phyloP scores from a whole-genome alignment of 495 filamentous ascomycete species.

The Penicillium nucicola region DNA sequence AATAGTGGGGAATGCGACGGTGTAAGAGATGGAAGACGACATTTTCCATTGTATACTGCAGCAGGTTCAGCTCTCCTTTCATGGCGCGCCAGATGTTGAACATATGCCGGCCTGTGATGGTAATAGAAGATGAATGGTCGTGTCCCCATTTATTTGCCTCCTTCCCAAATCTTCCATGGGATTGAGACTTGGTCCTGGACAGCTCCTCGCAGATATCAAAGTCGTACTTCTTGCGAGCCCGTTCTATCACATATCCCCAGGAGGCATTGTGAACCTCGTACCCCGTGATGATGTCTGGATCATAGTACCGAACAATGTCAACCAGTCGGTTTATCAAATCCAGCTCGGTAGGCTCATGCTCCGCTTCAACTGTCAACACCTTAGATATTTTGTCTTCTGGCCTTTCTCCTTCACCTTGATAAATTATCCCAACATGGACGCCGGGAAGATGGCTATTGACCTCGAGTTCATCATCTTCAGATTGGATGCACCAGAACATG shows the following conservation, averaged over 20 bases:
- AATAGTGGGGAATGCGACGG: conserved; percentile 87
- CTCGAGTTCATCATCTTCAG: conserved; percentile 59
- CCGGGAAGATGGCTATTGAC: conserved; percentile 51
- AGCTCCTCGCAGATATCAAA: conserved; percentile 88
- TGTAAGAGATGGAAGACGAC: conserved; percentile 91
- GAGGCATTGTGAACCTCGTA: conserved; percentile 92
- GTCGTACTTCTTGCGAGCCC: conserved; percentile 81
- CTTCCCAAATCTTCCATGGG: conserved; percentile 77
- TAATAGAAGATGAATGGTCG: conserved; percentile 82
- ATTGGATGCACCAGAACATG: conserved; percentile 87
- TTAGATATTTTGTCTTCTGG: conserved; percentile 48
- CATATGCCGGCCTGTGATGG: conserved; percentile 86
- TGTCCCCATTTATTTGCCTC: conserved; percentile 90
- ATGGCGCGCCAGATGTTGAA: conserved; percentile 98
- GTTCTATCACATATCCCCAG: conserved; percentile 94
- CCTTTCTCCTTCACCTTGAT: conserved; percentile 40
- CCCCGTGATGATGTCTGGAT: conserved; percentile 92
- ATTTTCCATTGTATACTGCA: conserved; percentile 97
- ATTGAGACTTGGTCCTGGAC: conserved; percentile 79
- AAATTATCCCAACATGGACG: conserved; percentile 55
- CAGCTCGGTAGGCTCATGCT: conserved; percentile 74
- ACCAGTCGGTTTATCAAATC: conserved; percentile 79
- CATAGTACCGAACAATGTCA: conserved; percentile 76
- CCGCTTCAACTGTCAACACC: conserved; percentile 55
- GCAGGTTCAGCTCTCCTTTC: conserved; percentile 80